Conservation (phyloP, 345 rosid species). For the Stellera chamaejasme region DNA sequence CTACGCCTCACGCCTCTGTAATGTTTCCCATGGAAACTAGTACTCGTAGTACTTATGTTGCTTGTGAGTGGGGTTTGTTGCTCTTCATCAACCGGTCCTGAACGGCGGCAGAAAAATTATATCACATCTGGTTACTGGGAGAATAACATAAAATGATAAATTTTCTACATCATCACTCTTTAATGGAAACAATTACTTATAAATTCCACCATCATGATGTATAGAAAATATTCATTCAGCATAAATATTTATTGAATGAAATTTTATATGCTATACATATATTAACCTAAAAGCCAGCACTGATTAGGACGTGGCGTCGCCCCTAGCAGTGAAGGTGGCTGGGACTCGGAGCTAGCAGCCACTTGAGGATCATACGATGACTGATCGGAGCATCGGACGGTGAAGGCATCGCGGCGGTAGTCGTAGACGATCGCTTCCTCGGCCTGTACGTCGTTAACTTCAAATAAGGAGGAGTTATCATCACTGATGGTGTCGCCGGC, state of each 20-base stretch:
- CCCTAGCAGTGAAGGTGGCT: not conserved
- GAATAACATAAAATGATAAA: no score
- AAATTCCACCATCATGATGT: no score
- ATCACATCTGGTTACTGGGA: no score
- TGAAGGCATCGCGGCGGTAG: constrained; percentile 42
- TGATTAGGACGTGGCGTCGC: constrained; percentile 2
- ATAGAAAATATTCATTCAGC: no score
- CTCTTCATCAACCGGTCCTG: not conserved
- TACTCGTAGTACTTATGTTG: not conserved
- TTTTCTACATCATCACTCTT: no score
- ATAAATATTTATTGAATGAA: no score
- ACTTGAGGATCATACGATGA: not conserved
- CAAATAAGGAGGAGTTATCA: constrained; percentile 34
- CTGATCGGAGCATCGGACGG: constrained; percentile 35
- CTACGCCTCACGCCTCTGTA: constrained; percentile 40
- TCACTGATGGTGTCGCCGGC: no score
- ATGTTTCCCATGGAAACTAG: constrained; percentile 17
- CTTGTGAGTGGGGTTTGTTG: not conserved
- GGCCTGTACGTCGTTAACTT: constrained; percentile 31
- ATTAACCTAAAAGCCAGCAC: no score
- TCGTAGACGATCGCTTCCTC: constrained; percentile 51
- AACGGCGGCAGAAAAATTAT: no score
- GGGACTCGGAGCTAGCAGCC: not conserved
- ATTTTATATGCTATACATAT: no score
- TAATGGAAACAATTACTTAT: no score